Evolutionary conservation across 1,284 basidiomycete species (phyloP).

Genomic region (Irpex lacteus): DNA sequence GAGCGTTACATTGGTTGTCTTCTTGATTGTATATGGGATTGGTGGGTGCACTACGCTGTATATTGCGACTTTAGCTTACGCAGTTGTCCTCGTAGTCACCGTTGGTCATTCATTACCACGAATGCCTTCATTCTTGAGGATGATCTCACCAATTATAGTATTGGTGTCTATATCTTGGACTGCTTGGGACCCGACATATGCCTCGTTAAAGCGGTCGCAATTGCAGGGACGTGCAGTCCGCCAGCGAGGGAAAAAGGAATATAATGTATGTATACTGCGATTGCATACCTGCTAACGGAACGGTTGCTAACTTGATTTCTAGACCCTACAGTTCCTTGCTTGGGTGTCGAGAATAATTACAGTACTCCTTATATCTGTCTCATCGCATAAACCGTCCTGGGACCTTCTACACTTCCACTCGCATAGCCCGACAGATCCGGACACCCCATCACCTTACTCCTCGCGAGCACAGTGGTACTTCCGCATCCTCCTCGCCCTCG

Average conservation of each 20-base stretch:
- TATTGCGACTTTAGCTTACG: not conserved
- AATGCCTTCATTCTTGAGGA: constrained; percentile 11
- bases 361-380: constrained; percentile 41
- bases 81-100: constrained; percentile 14
- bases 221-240: constrained; percentile 67
- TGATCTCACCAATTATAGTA: constrained; percentile 43
- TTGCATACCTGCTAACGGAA: not conserved
- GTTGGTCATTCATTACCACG: constrained; percentile 14
- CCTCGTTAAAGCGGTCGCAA: constrained; percentile 51
- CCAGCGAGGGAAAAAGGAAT: constrained; percentile 55
- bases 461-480: constrained; percentile 1
- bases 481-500: constrained; percentile 36
- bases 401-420: constrained; percentile 44
- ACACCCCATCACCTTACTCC: not conserved
- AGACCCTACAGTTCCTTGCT: constrained; percentile 56
- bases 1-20: constrained; percentile 42
- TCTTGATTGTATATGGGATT: constrained; percentile 40
- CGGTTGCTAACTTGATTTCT: constrained; percentile 1
- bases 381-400: constrained; percentile 39
- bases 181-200: constrained; percentile 77
- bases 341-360: constrained; percentile 59
- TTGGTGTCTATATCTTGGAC: constrained; percentile 64
- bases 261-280: constrained; percentile 48
- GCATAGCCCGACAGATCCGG: not conserved
- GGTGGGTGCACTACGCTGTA: constrained; percentile 38